Conservation (phyloP, 495 filamentous ascomycete species). For the Penicillium flavigenum region DNA sequence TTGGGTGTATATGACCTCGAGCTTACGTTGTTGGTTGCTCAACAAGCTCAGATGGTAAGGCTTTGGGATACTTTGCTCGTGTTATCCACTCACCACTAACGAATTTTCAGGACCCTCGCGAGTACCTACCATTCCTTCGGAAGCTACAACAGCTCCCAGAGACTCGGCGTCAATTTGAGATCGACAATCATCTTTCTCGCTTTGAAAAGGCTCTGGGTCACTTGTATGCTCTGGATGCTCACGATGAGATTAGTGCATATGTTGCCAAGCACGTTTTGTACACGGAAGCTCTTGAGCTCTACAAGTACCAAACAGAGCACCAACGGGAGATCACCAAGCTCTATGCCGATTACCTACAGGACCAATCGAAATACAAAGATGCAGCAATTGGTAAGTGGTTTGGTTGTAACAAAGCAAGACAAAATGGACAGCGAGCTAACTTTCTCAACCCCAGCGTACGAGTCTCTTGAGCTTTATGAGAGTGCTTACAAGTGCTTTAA, state of each 20-base stretch:
- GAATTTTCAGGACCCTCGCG: conserved; percentile 67
- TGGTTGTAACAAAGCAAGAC: not conserved
- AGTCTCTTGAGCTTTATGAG: conserved; percentile 71
- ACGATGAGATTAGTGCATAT: conserved; percentile 76
- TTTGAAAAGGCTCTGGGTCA: conserved; percentile 73
- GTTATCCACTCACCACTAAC: not conserved
- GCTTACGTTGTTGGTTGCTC: conserved; percentile 83
- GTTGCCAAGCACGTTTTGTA: conserved; percentile 77
- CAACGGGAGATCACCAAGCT: conserved; percentile 64
- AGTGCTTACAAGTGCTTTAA: conserved; percentile 77
- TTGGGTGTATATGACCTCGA: conserved; percentile 90
- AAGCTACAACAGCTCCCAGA: conserved; percentile 71
- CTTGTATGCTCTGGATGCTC: conserved; percentile 63
- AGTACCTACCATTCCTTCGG: conserved; percentile 94
- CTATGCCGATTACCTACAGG: conserved; percentile 76
- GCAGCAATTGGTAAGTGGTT: conserved; percentile 63
- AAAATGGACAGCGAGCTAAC: conserved; percentile 6
- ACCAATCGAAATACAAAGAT: conserved; percentile 72
- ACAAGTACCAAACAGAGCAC: conserved; percentile 69
- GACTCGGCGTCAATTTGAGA: conserved; percentile 70
- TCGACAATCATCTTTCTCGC: conserved; percentile 82
- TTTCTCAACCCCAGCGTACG: conserved; percentile 61
- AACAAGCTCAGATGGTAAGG: conserved; percentile 81
- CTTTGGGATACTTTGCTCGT: not conserved
- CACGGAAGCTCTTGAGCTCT: conserved; percentile 71